Percentiles rank a stretch among this genome's conserved stretches.
phyloP scores from a whole-genome alignment of 345 rosid species.

The Noccaea bulbosa region DNA sequence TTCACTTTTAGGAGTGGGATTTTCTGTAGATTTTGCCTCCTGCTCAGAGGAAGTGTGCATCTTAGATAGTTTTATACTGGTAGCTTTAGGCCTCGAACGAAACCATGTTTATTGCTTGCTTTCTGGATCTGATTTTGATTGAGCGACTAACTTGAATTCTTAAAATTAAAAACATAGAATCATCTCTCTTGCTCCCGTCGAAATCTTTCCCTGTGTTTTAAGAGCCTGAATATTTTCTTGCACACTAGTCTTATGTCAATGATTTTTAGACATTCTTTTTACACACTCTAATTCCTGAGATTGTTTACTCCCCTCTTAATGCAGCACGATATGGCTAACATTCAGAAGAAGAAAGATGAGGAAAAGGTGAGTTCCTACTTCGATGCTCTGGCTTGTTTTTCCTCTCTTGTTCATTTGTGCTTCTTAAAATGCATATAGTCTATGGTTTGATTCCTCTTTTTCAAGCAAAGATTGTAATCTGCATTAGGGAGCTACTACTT shows the following conservation, averaged over 20 bases:
- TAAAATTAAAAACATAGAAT: background rate
- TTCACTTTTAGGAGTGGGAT: background rate
- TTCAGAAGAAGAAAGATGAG: slow-evolving; percentile 83
- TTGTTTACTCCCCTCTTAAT: slow-evolving; percentile 3
- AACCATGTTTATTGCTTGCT: slow-evolving; percentile 12
- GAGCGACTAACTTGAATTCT: background rate
- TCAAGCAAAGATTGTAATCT: background rate
- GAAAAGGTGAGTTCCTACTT: slow-evolving; percentile 48
- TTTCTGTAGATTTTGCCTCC: slow-evolving; percentile 2
- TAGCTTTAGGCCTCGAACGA: background rate
- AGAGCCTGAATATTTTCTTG: background rate
- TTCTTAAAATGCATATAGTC: background rate
- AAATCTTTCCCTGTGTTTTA: background rate
- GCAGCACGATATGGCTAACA: slow-evolving; percentile 61
- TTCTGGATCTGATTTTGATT: slow-evolving; percentile 13
- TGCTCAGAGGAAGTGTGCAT: background rate
- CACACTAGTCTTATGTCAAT: background rate
- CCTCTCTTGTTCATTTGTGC: background rate
- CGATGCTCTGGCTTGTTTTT: slow-evolving; percentile 7
- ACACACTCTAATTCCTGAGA: background rate
- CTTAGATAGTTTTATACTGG: background rate
- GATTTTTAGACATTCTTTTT: background rate
- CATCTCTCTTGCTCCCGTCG: background rate
- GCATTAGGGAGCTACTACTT: background rate
- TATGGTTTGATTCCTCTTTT: slow-evolving; percentile 5